Evolutionary conservation across 148 eudicot genomes (phyloP), one percentile per base, ranked within the genome.

Genomic region (Rhododendron simsii): DNA sequence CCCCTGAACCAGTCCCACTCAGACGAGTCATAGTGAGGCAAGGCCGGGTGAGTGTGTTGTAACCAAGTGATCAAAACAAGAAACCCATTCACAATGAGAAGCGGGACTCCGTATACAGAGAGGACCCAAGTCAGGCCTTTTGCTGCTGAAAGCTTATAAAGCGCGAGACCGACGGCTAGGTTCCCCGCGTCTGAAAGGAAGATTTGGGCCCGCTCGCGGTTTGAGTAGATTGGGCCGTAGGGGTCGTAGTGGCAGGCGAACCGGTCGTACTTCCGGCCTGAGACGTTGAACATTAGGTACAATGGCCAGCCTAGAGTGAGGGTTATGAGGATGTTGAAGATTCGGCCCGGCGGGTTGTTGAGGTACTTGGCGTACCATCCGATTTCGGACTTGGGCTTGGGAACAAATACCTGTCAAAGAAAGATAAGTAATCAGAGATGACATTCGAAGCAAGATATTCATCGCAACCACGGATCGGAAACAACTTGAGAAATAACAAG

Each of bases 1-100:
- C 98, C 98, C 73, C 95, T 89, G 51, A 96, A 75, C 98, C 98
- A 96, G 26, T 96, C 96, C 98, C 98, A 96, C 47, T 96, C 98
- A 1, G 98, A 90, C 0, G 95, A 87, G 50, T 95, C 95, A 3
- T 96, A 96, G 85, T 94, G 98, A 26, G 98, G 98, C 83, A 96
- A 84, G 1, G 95, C 82, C 51, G 95, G 94, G 91, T 95, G 98
- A 1, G 98, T 96, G 81, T 94, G 98, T 83, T 95, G 98, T 59
- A 96, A 87, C 82, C 84, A 95, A 0, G 98, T 95, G 73, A 96
- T 96, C 76, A 94, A 65, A 41, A 95, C 98, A 0, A 96, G 94
- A 59, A 93, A 96, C n/a, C 90, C 98, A 41, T 94, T 96, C 33
- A 96, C 94, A 30, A 96, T 89, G 0, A 96, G 88, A 83, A 96